These are phyloP conservation scores for Ophiostoma sp. DNA, from an alignment of 2,329 filamentous ascomycete genomes.

Conservation along the genomic window DNA sequence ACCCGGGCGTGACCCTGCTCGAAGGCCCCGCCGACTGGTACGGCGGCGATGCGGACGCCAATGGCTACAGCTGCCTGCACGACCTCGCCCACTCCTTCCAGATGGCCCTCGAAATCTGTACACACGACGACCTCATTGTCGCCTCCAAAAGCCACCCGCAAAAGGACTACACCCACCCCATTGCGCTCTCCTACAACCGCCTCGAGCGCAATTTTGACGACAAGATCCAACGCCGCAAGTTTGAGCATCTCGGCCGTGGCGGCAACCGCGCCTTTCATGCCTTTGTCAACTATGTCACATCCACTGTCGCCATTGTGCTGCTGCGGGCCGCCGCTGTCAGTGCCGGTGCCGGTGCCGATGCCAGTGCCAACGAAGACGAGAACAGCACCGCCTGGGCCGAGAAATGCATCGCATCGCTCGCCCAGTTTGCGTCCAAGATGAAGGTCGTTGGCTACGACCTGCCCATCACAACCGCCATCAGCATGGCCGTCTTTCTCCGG, in stretches of 20 bases:
- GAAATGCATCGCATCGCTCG: not conserved
- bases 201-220: constrained; percentile 16
- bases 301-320: constrained; percentile 9
- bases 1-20: not conserved
- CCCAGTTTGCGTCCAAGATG: constrained; percentile 14
- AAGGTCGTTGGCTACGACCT: constrained; percentile 15
- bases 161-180: constrained; percentile 9
- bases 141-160: constrained; percentile 9
- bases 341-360: not conserved
- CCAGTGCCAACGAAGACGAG: not conserved
- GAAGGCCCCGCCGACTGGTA: constrained; percentile 12
- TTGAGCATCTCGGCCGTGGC: constrained; percentile 15
- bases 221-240: constrained; percentile 14
- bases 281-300: constrained; percentile 13
- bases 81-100: constrained; percentile 16
- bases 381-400: not conserved
- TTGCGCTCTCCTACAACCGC: constrained; percentile 13
- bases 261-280: constrained; percentile 14
- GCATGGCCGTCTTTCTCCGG: constrained; percentile 14
- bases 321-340: not conserved
- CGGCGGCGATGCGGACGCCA: constrained; percentile 15
- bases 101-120: constrained; percentile 17
- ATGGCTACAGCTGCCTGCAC: constrained; percentile 16
- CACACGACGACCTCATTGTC: constrained; percentile 14
- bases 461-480: constrained; percentile 14